A percentile compares a stretch with the other conserved stretches of the same genome.
Conservation (phyloP, 2,329 filamentous ascomycete species). For the Arachnomyces sp. region DNA sequence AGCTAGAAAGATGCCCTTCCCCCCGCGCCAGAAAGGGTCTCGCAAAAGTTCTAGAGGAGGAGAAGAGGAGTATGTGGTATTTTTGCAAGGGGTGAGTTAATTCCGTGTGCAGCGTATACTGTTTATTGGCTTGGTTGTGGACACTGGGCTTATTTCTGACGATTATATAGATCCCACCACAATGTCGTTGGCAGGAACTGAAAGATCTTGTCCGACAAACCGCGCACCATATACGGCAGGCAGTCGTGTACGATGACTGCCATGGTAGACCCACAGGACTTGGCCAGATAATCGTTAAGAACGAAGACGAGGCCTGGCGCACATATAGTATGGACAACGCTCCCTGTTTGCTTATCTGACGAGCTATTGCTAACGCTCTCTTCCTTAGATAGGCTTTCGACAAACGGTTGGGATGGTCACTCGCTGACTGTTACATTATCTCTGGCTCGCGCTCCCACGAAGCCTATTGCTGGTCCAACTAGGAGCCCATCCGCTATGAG, state of each 20-base stretch:
- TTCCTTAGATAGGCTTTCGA: conserved; percentile 30
- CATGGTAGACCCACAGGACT: conserved; percentile 36
- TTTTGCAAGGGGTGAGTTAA: conserved; percentile 34
- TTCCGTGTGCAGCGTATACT: neutral
- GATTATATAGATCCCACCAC: conserved; percentile 29
- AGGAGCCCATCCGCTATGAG: conserved; percentile 27
- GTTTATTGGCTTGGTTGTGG: conserved; percentile 5
- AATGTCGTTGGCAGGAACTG: conserved; percentile 39
- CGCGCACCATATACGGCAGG: conserved; percentile 37
- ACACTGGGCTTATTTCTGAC: conserved; percentile 3
- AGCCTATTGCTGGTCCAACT: conserved; percentile 36
- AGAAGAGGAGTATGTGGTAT: conserved; percentile 39
- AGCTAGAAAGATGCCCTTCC: conserved; percentile 21
- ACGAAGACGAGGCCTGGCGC: conserved; percentile 38
- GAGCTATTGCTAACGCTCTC: neutral
- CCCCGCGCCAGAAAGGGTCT: conserved; percentile 26
- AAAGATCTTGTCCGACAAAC: conserved; percentile 40
- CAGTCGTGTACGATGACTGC: conserved; percentile 37
- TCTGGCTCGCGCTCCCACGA: conserved; percentile 33
- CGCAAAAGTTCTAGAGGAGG: conserved; percentile 23
- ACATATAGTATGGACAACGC: conserved; percentile 28
- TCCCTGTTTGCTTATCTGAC: neutral
- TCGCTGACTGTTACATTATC: conserved; percentile 36
- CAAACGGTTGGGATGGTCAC: conserved; percentile 37
- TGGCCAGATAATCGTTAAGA: conserved; percentile 39